Percentiles rank a stretch among this genome's conserved stretches.
These are phyloP conservation scores for Wickerhamomyces subpelliculosus DNA, from an alignment of 805 yeast genomes.

Conservation along the genomic window DNA sequence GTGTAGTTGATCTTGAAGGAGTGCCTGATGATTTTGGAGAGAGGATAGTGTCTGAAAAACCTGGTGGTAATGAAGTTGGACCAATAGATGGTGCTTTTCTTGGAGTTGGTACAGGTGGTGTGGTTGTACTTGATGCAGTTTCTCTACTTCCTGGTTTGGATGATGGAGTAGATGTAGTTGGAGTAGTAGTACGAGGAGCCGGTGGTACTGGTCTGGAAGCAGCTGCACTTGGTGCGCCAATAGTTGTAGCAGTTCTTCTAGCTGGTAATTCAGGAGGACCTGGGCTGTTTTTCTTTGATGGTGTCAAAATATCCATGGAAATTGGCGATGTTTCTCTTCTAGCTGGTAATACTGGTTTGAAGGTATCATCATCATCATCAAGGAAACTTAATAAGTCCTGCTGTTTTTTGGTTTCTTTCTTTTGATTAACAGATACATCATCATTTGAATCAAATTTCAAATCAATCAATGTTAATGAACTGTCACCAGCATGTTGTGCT, in stretches of 20 bases:
- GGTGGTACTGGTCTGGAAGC: slow-evolving; percentile 1
- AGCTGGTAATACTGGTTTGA: slow-evolving; percentile 13
- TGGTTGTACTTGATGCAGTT: slow-evolving; percentile 5
- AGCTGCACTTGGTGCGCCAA: slow-evolving; percentile 2
- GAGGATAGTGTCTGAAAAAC: slow-evolving; percentile 25
- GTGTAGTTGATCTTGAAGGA: slow-evolving; percentile 13
- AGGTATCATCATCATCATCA: slow-evolving; percentile 14
- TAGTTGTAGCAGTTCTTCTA: slow-evolving; percentile 2
- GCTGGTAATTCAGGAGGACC: slow-evolving; percentile 14
- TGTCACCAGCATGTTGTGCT: slow-evolving; percentile 24
- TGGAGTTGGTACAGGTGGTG: slow-evolving; percentile 26
- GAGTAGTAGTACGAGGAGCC: slow-evolving; percentile 7
- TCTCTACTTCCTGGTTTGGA: background rate
- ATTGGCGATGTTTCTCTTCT: slow-evolving; percentile 5
- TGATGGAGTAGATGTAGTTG: slow-evolving; percentile 7
- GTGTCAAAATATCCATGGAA: slow-evolving; percentile 11
- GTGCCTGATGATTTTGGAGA: slow-evolving; percentile 26
- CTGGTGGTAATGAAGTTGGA: slow-evolving; percentile 29
- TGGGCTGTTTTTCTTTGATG: slow-evolving; percentile 12
- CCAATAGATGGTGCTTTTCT: slow-evolving; percentile 16
- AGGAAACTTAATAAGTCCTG: slow-evolving; percentile 13
- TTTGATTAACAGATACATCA: background rate
- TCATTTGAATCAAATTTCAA: slow-evolving; percentile 7
- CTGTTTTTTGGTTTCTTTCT: background rate
- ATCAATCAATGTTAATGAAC: slow-evolving; percentile 16